Evolutionary conservation across 345 rosid species (phyloP).

Genomic region (Hevea brasiliensis): DNA sequence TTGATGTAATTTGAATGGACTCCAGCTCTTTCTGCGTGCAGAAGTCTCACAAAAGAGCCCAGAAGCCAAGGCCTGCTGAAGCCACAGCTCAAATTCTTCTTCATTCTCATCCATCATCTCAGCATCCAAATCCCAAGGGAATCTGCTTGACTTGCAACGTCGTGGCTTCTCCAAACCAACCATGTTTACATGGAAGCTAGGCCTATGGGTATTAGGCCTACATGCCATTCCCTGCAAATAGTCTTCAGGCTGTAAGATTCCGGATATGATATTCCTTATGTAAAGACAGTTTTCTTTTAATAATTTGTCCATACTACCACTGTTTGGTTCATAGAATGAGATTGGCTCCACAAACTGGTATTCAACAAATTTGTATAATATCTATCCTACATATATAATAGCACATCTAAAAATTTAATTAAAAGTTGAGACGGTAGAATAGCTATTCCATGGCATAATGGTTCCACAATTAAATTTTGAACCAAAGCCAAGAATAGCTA

Average conservation of each 20-base stretch:
- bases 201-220: conserved; percentile 94
- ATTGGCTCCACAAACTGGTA: too few relatives aligned
- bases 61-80: conserved; percentile 82
- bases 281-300: neutral
- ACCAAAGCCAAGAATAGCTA: too few relatives aligned
- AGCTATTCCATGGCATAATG: too few relatives aligned
- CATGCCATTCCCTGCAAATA: conserved; percentile 87
- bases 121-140: conserved; percentile 87
- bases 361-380: too few relatives aligned
- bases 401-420: too few relatives aligned
- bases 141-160: conserved; percentile 76
- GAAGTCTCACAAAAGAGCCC: conserved; percentile 91
- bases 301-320: neutral
- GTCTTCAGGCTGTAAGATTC: conserved; percentile 1
- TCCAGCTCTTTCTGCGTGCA: conserved; percentile 90
- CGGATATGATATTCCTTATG: neutral
- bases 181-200: conserved; percentile 95
- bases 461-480: too few relatives aligned
- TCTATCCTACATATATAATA: too few relatives aligned
- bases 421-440: too few relatives aligned
- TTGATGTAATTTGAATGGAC: conserved; percentile 83
- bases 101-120: conserved; percentile 91
- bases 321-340: too few relatives aligned
- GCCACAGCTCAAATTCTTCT: conserved; percentile 89
- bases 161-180: conserved; percentile 87